phyloP scores from a whole-genome alignment of 2,329 filamentous ascomycete genomes.

The Zasmidium citrigriseum region DNA sequence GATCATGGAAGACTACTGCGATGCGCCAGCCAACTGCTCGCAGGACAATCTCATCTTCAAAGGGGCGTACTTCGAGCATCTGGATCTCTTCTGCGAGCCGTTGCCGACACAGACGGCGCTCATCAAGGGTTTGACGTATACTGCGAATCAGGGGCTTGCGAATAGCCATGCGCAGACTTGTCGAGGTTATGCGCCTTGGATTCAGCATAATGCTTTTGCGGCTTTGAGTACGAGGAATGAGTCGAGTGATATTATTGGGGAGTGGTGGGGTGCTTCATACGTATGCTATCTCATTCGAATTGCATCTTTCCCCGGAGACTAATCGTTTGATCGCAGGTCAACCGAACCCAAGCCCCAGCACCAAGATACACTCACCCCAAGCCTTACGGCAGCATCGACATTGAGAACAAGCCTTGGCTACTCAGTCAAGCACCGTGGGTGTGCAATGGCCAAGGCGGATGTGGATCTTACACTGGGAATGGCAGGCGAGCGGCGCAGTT shows the following conservation, averaged over 20 bases:
- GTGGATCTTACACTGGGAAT: background rate
- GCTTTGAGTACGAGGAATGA: conserved; percentile 64
- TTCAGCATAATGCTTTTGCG: conserved; percentile 74
- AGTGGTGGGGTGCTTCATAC: conserved; percentile 71
- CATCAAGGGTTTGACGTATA: conserved; percentile 47
- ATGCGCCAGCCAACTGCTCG: conserved; percentile 72
- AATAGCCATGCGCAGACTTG: conserved; percentile 63
- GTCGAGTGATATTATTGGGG: conserved; percentile 69
- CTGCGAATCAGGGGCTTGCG: conserved; percentile 34
- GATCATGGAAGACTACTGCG: conserved; percentile 82
- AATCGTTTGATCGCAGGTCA: conserved; percentile 8
- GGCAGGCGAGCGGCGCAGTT: background rate
- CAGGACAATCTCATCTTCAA: conserved; percentile 92
- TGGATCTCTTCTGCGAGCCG: conserved; percentile 74
- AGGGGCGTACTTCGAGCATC: conserved; percentile 91
- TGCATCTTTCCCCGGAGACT: background rate
- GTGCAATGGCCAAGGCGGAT: conserved; percentile 18
- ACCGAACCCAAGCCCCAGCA: conserved; percentile 23
- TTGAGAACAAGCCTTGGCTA: conserved; percentile 43
- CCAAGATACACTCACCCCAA: conserved; percentile 28
- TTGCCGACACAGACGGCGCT: conserved; percentile 51
- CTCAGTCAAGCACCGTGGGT: conserved; percentile 25
- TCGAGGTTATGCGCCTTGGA: conserved; percentile 68
- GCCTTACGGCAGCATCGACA: conserved; percentile 51
- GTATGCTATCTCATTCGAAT: background rate